A percentile compares a stretch with the other conserved stretches of the same genome.
Conservation (phyloP, 2,329 filamentous ascomycete genomes). For the Madurella fahalii region DNA sequence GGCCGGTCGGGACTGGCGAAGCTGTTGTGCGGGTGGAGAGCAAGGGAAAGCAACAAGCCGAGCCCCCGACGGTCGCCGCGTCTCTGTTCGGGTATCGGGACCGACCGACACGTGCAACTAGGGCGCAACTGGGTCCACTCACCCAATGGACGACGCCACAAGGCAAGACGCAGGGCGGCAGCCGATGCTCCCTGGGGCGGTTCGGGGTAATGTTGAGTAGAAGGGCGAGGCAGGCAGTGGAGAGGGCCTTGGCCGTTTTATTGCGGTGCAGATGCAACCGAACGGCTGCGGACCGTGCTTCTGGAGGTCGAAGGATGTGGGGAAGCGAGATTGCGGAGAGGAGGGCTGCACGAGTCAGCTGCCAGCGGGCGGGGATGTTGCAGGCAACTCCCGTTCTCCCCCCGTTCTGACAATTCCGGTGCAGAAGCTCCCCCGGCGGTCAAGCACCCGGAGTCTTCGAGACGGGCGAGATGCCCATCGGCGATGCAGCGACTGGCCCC, state of each 20-base stretch:
- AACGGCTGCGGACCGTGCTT: neutral
- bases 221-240: conserved; percentile 28
- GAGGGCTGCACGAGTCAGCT: conserved; percentile 1
- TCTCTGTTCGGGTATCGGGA: conserved; percentile 2
- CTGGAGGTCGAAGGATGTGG: conserved; percentile 4
- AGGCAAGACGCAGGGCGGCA: neutral
- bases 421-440: too few species aligned
- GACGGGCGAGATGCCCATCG: too few species aligned
- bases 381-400: too few species aligned
- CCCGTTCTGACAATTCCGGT: too few species aligned
- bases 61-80: too few species aligned
- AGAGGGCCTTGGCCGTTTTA: conserved; percentile 18
- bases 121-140: neutral
- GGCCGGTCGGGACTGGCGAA: neutral
- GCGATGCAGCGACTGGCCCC: too few species aligned
- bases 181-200: conserved; percentile 5
- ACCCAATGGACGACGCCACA: neutral
- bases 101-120: conserved; percentile 1
- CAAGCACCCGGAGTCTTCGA: too few species aligned
- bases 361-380: neutral
- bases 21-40: neutral
- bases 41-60: neutral
- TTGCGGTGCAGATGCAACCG: conserved; percentile 9
- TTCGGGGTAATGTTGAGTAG: conserved; percentile 44
- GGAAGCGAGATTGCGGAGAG: conserved; percentile 13